Evolutionary conservation across 371 early-diverging fungal species (phyloP).

Genomic region (Funneliformis caledonium): DNA sequence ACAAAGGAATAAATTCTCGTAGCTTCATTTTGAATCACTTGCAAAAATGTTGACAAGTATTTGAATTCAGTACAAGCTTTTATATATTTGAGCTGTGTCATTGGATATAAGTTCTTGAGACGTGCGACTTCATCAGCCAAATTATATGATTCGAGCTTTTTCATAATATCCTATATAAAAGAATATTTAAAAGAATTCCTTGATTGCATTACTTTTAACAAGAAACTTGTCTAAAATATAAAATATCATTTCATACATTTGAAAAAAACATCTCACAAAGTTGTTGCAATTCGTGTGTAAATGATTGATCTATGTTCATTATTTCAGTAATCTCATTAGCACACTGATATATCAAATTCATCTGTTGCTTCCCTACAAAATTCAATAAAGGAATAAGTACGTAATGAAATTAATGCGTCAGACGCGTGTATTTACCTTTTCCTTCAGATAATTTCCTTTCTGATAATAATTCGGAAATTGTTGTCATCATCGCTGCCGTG

Average conservation of each 20-base stretch:
- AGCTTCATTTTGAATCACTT: slow-evolving; percentile 22
- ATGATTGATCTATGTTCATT: slow-evolving; percentile 6
- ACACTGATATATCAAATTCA: slow-evolving; percentile 37
- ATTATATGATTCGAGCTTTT: not conserved
- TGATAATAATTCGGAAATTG: not conserved
- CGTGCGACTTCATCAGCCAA: slow-evolving; percentile 11
- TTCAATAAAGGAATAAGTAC: not conserved
- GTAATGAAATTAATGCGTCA: not conserved
- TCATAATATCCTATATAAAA: not conserved
- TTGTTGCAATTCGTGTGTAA: slow-evolving; percentile 28
- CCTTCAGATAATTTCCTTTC: slow-evolving; percentile 4
- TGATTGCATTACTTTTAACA: not conserved
- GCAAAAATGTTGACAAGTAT: slow-evolving; percentile 17
- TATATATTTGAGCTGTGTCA: slow-evolving; percentile 16
- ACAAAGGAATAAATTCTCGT: not conserved
- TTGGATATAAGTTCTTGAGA: slow-evolving; percentile 8
- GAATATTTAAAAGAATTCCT: not conserved
- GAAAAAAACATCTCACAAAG: slow-evolving; percentile 10
- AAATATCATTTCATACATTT: slow-evolving; percentile 3
- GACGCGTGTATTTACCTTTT: not conserved
- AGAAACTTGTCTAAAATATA: not conserved
- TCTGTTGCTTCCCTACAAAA: not conserved
- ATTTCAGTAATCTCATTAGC: slow-evolving; percentile 27
- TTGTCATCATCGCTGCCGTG: not conserved
- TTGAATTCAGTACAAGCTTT: not conserved